A percentile compares a stretch with the other conserved stretches of the same genome.
These are phyloP conservation scores for Monosporascus cannonballus DNA, from an alignment of 2,329 filamentous ascomycete genomes.

Conservation along the genomic window DNA sequence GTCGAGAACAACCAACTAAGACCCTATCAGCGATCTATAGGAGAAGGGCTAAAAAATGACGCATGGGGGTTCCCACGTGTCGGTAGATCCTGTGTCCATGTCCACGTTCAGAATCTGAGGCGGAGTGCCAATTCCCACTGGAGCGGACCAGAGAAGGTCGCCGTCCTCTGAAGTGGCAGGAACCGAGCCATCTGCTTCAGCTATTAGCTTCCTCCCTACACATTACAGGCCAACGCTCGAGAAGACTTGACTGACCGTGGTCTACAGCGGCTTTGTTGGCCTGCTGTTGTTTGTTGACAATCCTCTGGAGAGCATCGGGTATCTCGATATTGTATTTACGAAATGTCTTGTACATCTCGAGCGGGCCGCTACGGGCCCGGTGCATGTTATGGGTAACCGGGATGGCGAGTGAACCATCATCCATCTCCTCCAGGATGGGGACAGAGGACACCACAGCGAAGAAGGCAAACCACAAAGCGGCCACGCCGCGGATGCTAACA, in stretches of 20 bases:
- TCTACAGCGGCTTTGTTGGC: conserved; percentile 10
- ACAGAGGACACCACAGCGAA: conserved; percentile 10
- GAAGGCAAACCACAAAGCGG: conserved; percentile 14
- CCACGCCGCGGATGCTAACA: conserved; percentile 9
- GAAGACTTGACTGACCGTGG: conserved; percentile 6
- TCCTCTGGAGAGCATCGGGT: conserved; percentile 20
- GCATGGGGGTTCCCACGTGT: conserved; percentile 49
- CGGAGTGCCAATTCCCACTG: conserved; percentile 41
- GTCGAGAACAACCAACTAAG: conserved; percentile 49
- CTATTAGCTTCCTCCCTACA: conserved; percentile 9
- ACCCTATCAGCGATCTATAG: background rate
- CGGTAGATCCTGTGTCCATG: conserved; percentile 49
- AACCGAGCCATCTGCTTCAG: conserved; percentile 24
- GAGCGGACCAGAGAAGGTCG: conserved; percentile 38
- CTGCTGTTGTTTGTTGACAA: conserved; percentile 19
- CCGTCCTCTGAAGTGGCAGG: conserved; percentile 31
- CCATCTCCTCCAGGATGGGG: conserved; percentile 1
- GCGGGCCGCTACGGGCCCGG: conserved; percentile 20
- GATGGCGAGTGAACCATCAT: conserved; percentile 17
- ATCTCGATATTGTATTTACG: conserved; percentile 27
- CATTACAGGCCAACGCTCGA: background rate
- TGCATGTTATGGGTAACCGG: conserved; percentile 18
- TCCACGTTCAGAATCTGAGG: conserved; percentile 41
- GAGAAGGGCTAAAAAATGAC: conserved; percentile 14
- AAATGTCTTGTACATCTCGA: conserved; percentile 23